Evolutionary conservation across 352 stramenopile species (phyloP).

Genomic region (Peronosclerospora sorghi): DNA sequence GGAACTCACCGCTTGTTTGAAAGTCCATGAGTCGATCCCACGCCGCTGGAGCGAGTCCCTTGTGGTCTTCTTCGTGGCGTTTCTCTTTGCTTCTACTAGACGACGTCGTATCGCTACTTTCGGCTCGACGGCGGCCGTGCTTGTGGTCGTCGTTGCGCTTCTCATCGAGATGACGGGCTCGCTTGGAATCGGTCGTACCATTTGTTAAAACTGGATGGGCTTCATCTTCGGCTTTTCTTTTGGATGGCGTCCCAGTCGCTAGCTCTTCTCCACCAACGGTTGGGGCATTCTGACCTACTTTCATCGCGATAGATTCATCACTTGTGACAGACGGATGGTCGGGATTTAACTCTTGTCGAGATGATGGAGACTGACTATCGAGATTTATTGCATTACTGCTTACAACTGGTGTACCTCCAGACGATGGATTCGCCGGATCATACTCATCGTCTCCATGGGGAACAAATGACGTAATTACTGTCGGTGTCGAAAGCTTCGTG

Average conservation of each 20-base stretch:
- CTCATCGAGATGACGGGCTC: constrained; percentile 6
- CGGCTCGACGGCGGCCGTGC: constrained; percentile 13
- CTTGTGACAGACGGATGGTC: constrained; percentile 24
- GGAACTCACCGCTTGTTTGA: constrained; percentile 45
- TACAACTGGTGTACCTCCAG: constrained; percentile 8
- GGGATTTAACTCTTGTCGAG: constrained; percentile 29
- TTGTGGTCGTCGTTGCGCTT: constrained; percentile 13
- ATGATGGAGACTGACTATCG: not conserved
- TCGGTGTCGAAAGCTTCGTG: constrained; percentile 8
- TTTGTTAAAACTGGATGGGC: constrained; percentile 1
- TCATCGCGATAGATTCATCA: constrained; percentile 10
- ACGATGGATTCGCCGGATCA: constrained; percentile 25
- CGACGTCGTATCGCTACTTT: constrained; percentile 13
- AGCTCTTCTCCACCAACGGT: not conserved
- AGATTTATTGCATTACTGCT: not conserved
- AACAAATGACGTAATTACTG: constrained; percentile 1
- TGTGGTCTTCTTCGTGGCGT: constrained; percentile 25
- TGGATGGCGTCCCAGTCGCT: constrained; percentile 8
- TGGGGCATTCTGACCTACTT: constrained; percentile 8
- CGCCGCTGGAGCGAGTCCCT: constrained; percentile 43
- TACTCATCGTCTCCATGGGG: constrained; percentile 31
- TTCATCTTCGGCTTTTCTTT: constrained; percentile 16
- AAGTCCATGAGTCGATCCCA: constrained; percentile 77
- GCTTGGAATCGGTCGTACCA: constrained; percentile 12
- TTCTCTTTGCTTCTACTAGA: constrained; percentile 16